A percentile compares a stretch with the other conserved stretches of the same genome.
phyloP scores from a whole-genome alignment of 179 eudicot species.

The Beta macrorhiza region DNA sequence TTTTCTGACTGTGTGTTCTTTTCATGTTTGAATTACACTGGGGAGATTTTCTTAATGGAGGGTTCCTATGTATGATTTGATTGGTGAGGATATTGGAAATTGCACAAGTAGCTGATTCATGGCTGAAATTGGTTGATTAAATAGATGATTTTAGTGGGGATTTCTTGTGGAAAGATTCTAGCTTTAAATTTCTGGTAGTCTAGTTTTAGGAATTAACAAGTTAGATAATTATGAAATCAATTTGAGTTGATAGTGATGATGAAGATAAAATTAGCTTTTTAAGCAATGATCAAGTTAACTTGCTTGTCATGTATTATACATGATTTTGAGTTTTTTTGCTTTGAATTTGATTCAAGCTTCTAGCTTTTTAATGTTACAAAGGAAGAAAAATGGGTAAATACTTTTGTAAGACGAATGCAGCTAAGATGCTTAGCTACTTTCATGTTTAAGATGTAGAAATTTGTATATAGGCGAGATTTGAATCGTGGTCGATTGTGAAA shows the following conservation, averaged over 20 bases:
- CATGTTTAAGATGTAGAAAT: neutral
- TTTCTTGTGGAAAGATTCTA: slow-evolving; percentile 10
- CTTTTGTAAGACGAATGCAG: slow-evolving; percentile 6
- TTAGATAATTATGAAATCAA: neutral
- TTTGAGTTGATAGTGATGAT: slow-evolving; percentile 6
- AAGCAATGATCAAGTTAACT: slow-evolving; percentile 5
- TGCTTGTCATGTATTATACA: neutral
- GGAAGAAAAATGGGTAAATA: neutral
- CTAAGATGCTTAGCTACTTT: neutral
- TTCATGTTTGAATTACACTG: neutral
- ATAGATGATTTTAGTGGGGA: neutral
- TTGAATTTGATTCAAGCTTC: neutral
- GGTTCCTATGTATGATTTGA: neutral
- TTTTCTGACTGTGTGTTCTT: neutral
- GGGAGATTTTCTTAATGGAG: neutral
- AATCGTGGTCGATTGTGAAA: neutral
- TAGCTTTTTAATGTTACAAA: neutral
- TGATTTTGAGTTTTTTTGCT: neutral
- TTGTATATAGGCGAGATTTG: too few species aligned
- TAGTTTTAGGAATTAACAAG: neutral
- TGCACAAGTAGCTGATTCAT: neutral
- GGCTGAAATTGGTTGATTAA: slow-evolving; percentile 2
- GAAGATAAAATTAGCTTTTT: slow-evolving; percentile 6
- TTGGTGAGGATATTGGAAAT: neutral
- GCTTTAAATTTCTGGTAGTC: neutral